Evolutionary conservation across 1,284 basidiomycete genomes (phyloP), one percentile per base, ranked within the genome.

Genomic region (Malassezia yamatoensis): DNA sequence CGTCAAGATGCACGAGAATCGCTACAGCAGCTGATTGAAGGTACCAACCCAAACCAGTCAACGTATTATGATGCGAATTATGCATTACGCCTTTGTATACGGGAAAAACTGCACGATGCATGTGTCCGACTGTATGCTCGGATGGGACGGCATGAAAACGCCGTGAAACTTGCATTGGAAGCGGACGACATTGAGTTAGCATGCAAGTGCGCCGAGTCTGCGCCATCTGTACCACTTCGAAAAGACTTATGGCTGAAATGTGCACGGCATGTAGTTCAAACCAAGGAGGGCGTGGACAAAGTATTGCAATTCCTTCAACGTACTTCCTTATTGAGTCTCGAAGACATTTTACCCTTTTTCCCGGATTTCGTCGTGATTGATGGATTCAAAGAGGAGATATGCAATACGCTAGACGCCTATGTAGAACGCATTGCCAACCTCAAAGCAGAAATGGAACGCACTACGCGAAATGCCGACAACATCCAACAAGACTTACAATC

Each of bases 341-440:
- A 99, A 75, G 94, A 99, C 72, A 93, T 98, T 51, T 78, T 99
- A 21, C 94, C 94, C 2, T 98, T 96, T 83, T 98, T 99, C 83
- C 93, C 94, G 2, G 93, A 98, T 77, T 99, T 99, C 76, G 90
- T 93, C 12, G 89, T 98, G 61, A 96, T 99, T 66, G 94, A 98
- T 75, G 91, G 96, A 73, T 98, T 98, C 82, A 98, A 98, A 76
- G 88, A 93, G 66, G 91, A 98, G 77, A 98, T 98, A 64, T 94
- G 93, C 62, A 84, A 85, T 55, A 94, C 94, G 0, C 79, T 99
- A 58, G 94, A 98, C 75, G 85, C 86, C 4, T 98, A 98, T 73
- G 88, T 89, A 36, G 81, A 85, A 8, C 87, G 90, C 65, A 98
- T 98, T 54, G 90, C 93, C 61, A 79, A 80, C 41, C 81, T 99